Evolutionary conservation across 2,329 filamentous ascomycete species (phyloP).

Genomic region (Talaromyces sp.): DNA sequence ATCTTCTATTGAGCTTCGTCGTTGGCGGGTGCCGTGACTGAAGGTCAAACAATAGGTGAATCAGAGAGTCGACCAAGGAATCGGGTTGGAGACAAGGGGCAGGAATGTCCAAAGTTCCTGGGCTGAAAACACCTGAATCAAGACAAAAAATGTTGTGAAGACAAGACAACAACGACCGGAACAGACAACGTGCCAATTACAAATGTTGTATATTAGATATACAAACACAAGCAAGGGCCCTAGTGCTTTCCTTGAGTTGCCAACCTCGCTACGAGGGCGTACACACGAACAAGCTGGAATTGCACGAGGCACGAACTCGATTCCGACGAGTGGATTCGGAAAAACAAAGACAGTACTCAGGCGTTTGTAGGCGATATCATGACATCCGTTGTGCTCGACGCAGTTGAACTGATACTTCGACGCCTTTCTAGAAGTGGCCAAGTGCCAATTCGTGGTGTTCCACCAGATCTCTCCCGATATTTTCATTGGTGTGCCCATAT

Average conservation of each 20-base stretch:
- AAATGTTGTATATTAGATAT: conserved; percentile 22
- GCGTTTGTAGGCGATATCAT: conserved; percentile 45
- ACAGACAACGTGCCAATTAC: conserved; percentile 37
- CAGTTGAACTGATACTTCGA: conserved; percentile 16
- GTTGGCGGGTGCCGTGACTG: conserved; percentile 52
- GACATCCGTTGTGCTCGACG: conserved; percentile 35
- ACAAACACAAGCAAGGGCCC: conserved; percentile 33
- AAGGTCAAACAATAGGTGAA: conserved; percentile 46
- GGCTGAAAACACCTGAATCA: conserved; percentile 51
- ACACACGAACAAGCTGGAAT: conserved; percentile 27
- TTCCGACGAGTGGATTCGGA: conserved; percentile 57
- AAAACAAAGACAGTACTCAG: conserved; percentile 28
- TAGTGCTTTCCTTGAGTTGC: conserved; percentile 40
- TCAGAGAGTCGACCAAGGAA: conserved; percentile 23
- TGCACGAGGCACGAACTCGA: conserved; percentile 30
- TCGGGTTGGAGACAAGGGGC: conserved; percentile 41
- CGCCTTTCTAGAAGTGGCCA: conserved; percentile 46
- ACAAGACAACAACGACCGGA: conserved; percentile 31
- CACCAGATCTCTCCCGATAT: conserved; percentile 49
- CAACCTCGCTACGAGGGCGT: conserved; percentile 53
- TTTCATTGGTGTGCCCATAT: conserved; percentile 37
- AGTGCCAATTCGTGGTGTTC: conserved; percentile 46
- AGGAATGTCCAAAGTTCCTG: conserved; percentile 35
- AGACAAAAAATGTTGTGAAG: conserved; percentile 26
- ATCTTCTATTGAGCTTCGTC: conserved; percentile 49